Conservation (phyloP, 2,329 filamentous ascomycete species). For the Bipolaris oryzae region DNA sequence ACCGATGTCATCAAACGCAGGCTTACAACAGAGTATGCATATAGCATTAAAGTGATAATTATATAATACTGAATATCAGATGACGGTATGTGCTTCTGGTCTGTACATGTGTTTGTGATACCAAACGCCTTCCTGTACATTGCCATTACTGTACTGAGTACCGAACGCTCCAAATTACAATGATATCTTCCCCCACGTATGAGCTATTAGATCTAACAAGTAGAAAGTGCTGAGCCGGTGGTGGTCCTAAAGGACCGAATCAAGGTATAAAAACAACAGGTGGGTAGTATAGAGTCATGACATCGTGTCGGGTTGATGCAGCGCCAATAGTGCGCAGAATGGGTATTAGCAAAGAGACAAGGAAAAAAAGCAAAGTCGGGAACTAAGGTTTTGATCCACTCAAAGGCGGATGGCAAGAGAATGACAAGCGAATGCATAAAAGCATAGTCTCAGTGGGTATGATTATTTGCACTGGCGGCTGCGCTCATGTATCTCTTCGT, state of each 20-base stretch:
- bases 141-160: background rate
- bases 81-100: background rate
- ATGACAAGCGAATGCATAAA: background rate
- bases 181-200: conserved; percentile 23
- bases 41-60: background rate
- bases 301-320: conserved; percentile 33
- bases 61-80: conserved; percentile 1
- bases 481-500: conserved; percentile 68
- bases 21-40: background rate
- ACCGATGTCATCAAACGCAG: background rate
- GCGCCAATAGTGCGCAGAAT: conserved; percentile 15
- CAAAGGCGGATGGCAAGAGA: conserved; percentile 14
- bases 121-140: background rate
- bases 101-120: conserved; percentile 4
- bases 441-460: conserved; percentile 9
- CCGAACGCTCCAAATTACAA: background rate
- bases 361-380: conserved; percentile 9
- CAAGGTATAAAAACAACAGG: conserved; percentile 26
- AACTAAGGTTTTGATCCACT: conserved; percentile 16
- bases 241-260: conserved; percentile 22
- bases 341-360: conserved; percentile 34
- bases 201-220: conserved; percentile 38
- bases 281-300: conserved; percentile 29
- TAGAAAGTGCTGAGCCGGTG: conserved; percentile 2
- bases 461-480: conserved; percentile 41